A percentile compares a stretch with the other conserved stretches of the same genome.
These are phyloP conservation scores for Trichoderma orchidacearum DNA, from an alignment of 495 filamentous ascomycete genomes.

Conservation along the genomic window DNA sequence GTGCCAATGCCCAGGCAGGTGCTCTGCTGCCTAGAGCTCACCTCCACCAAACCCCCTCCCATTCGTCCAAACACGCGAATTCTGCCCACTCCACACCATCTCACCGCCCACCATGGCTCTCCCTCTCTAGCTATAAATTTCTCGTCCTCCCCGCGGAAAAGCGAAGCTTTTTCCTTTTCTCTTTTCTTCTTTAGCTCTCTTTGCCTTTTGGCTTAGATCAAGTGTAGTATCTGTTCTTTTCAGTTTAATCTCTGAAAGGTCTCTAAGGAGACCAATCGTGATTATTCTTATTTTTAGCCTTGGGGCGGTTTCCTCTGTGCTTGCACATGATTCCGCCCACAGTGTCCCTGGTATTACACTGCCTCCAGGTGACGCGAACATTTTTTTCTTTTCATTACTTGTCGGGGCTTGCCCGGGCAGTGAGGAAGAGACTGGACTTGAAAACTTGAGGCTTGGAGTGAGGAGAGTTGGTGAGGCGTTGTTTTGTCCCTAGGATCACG, in stretches of 20 bases:
- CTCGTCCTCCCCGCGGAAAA: not conserved
- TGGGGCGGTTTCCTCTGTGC: conserved; percentile 40
- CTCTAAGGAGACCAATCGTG: conserved; percentile 58
- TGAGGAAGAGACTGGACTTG: conserved; percentile 12
- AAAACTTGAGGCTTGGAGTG: too few relatives aligned
- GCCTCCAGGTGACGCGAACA: conserved; percentile 18
- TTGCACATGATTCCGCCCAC: conserved; percentile 15
- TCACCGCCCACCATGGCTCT: not conserved
- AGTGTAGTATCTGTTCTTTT: conserved; percentile 99
- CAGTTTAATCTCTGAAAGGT: conserved; percentile 76
- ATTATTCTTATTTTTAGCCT: conserved; percentile 74
- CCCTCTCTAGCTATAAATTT: not conserved
- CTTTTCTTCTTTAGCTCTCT: conserved; percentile 32
- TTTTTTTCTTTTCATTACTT: conserved; percentile 15
- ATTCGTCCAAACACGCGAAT: not conserved
- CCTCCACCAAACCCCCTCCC: not conserved
- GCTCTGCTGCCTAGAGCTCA: too few relatives aligned
- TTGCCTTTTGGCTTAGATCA: conserved; percentile 86
- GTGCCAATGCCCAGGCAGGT: too few relatives aligned
- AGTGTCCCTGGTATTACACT: conserved; percentile 21
- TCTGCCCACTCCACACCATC: not conserved
- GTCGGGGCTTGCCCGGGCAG: conserved; percentile 11
- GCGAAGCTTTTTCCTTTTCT: conserved; percentile 7
- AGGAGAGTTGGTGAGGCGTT: too few relatives aligned
- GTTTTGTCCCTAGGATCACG: too few relatives aligned